Evolutionary conservation across 202 grass and related monocot genomes (phyloP).

Genomic region (Musa balbisiana): DNA sequence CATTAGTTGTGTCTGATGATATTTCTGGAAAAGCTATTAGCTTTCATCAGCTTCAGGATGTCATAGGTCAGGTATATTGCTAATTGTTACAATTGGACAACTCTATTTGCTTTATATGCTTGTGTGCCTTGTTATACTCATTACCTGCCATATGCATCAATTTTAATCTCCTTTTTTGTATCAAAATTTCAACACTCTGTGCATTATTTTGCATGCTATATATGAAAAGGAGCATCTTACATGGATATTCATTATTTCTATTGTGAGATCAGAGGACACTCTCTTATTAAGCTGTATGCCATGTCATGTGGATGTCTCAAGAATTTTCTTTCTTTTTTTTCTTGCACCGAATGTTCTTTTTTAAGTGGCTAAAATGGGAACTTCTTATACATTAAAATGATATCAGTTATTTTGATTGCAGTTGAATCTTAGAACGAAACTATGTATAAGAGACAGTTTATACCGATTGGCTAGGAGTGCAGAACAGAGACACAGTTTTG

Average conservation of each 20-base stretch:
- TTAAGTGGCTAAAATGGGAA: background rate
- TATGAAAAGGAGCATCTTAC: background rate
- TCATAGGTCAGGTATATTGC: constrained; percentile 40
- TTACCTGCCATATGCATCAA: background rate
- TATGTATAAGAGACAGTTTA: constrained; percentile 44
- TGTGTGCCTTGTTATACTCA: background rate
- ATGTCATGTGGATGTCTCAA: background rate
- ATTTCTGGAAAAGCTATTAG: constrained; percentile 28
- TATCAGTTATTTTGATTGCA: constrained; percentile 24
- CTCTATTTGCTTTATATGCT: background rate
- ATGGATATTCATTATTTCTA: no score
- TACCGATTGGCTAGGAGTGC: constrained; percentile 47
- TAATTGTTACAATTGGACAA: background rate
- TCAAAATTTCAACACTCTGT: background rate
- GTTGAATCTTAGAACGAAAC: constrained; percentile 42
- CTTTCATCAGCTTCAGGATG: constrained; percentile 53
- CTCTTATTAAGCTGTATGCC: no score
- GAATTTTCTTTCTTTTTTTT: background rate
- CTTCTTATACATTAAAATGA: background rate
- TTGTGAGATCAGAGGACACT: no score
- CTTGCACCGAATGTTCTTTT: background rate
- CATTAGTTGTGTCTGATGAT: constrained; percentile 5
- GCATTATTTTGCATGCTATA: background rate
- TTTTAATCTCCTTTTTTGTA: background rate
- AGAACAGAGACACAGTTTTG: constrained; percentile 30